Evolutionary conservation across 139 green algal species (phyloP).

Genomic region (Chlorella sp.): DNA sequence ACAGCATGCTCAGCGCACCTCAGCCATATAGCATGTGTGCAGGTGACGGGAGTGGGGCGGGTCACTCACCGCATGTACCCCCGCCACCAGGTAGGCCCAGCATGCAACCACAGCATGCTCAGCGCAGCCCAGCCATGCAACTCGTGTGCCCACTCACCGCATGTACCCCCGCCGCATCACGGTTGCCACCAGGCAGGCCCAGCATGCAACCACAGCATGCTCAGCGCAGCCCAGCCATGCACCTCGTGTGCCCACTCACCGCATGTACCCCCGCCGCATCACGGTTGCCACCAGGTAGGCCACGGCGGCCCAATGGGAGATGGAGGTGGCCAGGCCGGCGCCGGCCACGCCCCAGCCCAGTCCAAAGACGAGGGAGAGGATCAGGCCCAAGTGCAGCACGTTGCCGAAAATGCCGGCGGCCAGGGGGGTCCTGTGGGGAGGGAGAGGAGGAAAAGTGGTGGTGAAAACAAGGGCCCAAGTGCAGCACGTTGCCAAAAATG

Average conservation of each 20-base stretch:
- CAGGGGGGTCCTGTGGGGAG: constrained; percentile 39
- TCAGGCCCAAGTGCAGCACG: constrained; percentile 56
- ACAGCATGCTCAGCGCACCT: too few species aligned
- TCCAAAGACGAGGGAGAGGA: constrained; percentile 55
- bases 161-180: too few species aligned
- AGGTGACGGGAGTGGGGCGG: too few species aligned
- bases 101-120: too few species aligned
- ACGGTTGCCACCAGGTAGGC: constrained; percentile 49
- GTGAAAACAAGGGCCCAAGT: not conserved
- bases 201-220: not conserved
- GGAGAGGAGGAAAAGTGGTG: not conserved
- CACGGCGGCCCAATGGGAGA: constrained; percentile 62
- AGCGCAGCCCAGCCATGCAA: too few species aligned
- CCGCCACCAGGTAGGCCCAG: not conserved
- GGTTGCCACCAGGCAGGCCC: too few species aligned
- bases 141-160: too few species aligned
- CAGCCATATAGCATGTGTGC: too few species aligned
- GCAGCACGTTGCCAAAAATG: not conserved
- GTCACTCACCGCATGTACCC: too few species aligned
- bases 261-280: constrained; percentile 30
- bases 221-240: not conserved
- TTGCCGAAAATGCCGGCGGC: constrained; percentile 40
- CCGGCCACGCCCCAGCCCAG: constrained; percentile 68
- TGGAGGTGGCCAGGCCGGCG: constrained; percentile 72
- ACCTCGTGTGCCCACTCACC: constrained; percentile 4